Conservation (phyloP, 306 rosid genomes). For the Malus orientalis region DNA sequence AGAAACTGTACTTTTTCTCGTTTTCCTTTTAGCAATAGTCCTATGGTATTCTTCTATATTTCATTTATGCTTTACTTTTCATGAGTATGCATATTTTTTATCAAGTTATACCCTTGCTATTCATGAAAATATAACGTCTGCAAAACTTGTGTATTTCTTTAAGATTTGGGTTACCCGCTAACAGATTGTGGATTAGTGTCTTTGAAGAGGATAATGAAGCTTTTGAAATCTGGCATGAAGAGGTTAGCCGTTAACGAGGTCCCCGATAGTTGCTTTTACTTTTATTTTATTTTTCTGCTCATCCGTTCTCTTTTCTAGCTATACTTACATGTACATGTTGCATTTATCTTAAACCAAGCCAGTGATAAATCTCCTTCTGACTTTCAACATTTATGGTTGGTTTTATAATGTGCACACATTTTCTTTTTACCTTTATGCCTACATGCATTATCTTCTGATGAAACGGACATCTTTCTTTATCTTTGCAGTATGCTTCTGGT, state of each 20-base stretch:
- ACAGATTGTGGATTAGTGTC: slow-evolving; percentile 80
- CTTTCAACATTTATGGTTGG: not conserved
- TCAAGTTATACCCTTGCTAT: not conserved
- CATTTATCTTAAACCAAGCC: not conserved
- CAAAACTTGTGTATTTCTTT: slow-evolving; percentile 11
- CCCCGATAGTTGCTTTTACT: slow-evolving; percentile 3
- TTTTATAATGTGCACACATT: not conserved
- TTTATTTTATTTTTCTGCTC: not conserved
- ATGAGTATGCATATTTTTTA: not conserved
- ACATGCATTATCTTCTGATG: not conserved
- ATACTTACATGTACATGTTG: not conserved
- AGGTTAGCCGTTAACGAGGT: slow-evolving; percentile 37
- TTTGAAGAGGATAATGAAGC: slow-evolving; percentile 79
- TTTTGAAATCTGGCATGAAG: slow-evolving; percentile 61
- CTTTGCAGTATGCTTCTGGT: not conserved
- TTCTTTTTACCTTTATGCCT: not conserved
- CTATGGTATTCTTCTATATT: not conserved
- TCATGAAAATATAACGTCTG: not conserved
- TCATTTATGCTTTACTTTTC: not conserved
- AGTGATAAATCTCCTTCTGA: not conserved
- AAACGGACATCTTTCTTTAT: not conserved
- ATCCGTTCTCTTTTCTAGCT: not conserved
- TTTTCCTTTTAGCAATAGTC: not conserved
- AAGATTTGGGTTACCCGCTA: slow-evolving; percentile 69
- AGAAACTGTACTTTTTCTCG: not conserved